Evolutionary conservation across 75 land plant genomes (phyloP).

Genomic region (Pinus albicaulis): DNA sequence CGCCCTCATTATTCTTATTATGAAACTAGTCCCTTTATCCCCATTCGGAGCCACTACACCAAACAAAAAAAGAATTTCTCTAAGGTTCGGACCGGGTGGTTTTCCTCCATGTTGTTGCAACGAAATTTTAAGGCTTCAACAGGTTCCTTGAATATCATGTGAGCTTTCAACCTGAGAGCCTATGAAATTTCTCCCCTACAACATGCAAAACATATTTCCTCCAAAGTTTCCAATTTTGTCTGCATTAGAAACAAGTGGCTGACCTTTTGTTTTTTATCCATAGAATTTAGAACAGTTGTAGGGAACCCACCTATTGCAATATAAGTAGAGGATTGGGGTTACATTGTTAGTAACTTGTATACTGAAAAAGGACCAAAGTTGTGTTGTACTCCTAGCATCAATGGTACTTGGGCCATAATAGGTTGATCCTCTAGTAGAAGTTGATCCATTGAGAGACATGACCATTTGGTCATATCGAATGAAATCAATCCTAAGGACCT

Average conservation of each 20-base stretch:
- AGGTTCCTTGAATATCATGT: constrained; percentile 1
- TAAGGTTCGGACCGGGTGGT: too few relatives aligned
- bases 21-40: too few relatives aligned
- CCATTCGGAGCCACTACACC: too few relatives aligned
- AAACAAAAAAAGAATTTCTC: too few relatives aligned
- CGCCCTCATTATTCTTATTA: too few relatives aligned
- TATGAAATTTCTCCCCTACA: not conserved
- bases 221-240: not conserved
- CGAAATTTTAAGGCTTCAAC: too few relatives aligned
- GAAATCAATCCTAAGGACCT: constrained; percentile 16
- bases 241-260: not conserved
- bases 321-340: constrained; percentile 6
- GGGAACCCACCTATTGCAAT: not conserved
- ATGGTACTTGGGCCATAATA: not conserved
- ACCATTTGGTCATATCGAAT: constrained; percentile 10
- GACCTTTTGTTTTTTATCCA: not conserved
- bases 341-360: not conserved
- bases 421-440: constrained; percentile 7
- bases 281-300: not conserved
- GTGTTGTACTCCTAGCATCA: not conserved
- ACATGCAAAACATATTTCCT: not conserved
- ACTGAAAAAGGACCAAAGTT: not conserved
- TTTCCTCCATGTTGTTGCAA: too few relatives aligned
- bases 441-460: constrained; percentile 24
- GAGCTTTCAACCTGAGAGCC: constrained; percentile 6